phyloP scores from a whole-genome alignment of 78 protist species.

The Tieghemostelium lacteum region DNA sequence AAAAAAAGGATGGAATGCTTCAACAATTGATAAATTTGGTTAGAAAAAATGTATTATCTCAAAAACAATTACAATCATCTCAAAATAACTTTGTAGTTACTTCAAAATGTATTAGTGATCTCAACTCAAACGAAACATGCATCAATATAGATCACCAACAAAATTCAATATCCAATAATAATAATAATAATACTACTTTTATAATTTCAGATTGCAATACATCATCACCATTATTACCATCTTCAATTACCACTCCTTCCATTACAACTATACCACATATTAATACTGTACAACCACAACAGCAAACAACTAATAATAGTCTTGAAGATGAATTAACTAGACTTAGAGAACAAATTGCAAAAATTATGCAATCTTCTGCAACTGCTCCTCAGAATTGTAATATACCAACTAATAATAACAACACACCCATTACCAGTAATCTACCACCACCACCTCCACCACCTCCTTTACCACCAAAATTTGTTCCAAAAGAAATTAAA shows the following conservation, averaged over 20 bases:
- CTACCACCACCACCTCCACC: conserved; percentile 13
- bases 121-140: not conserved
- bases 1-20: not conserved
- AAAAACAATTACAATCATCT: not conserved
- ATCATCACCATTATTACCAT: not conserved
- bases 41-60: no score
- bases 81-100: not conserved
- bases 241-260: not conserved
- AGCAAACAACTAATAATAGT: not conserved
- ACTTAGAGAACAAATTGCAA: conserved; percentile 22
- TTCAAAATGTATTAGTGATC: not conserved
- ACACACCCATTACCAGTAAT: no score
- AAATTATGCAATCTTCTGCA: not conserved
- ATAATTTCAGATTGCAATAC: no score
- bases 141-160: no score
- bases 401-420: not conserved
- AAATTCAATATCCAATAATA: not conserved
- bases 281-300: not conserved
- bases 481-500: not conserved
- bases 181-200: no score
- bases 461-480: not conserved
- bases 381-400: not conserved
- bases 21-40: no score
- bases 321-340: conserved; percentile 25
- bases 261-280: not conserved